These are phyloP conservation scores for Ambrosiella beaveri DNA, from an alignment of 2,329 filamentous ascomycete genomes.

Conservation along the genomic window DNA sequence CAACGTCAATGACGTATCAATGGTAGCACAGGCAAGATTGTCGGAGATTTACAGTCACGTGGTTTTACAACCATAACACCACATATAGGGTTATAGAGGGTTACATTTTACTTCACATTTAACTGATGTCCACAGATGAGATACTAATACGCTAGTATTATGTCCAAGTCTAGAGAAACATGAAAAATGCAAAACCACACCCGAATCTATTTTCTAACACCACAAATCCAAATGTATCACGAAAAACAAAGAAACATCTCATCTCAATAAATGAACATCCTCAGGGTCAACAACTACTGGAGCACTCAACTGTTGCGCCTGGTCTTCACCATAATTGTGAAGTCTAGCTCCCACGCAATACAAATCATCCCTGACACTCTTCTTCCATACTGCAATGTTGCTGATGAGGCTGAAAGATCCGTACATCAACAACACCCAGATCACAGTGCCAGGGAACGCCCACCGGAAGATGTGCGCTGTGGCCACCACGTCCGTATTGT, in stretches of 20 bases:
- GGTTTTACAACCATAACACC: neutral
- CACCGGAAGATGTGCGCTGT: conserved; percentile 30
- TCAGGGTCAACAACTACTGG: neutral
- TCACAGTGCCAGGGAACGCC: conserved; percentile 51
- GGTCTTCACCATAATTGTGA: conserved; percentile 62
- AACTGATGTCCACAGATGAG: neutral
- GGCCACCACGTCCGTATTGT: conserved; percentile 11
- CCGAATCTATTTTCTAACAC: neutral
- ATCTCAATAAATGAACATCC: neutral
- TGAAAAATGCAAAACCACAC: neutral
- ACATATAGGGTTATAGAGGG: neutral
- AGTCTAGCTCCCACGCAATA: conserved; percentile 88
- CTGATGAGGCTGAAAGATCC: conserved; percentile 33
- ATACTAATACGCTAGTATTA: neutral
- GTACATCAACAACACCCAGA: conserved; percentile 29
- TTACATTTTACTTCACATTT: neutral
- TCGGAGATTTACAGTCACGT: neutral
- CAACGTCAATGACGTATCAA: neutral
- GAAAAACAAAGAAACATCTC: neutral
- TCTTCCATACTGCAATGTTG: conserved; percentile 41
- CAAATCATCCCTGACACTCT: conserved; percentile 77
- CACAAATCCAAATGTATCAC: neutral
- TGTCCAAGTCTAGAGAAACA: neutral
- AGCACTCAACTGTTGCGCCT: neutral
- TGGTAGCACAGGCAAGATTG: neutral